Conservation (phyloP, 305 asterid species). For the Fraxinus latifolia region DNA sequence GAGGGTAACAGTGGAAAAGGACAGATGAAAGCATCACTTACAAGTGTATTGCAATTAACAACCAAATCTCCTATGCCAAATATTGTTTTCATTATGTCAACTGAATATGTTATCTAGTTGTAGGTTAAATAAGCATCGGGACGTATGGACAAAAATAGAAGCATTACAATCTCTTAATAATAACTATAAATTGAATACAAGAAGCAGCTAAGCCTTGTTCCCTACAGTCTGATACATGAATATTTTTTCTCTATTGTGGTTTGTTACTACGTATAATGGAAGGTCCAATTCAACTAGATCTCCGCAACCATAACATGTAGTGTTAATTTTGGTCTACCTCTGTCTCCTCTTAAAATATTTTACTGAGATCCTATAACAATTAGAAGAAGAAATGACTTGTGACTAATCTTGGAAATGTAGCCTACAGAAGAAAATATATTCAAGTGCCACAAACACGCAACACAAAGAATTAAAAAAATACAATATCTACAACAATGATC, state of each 20-base stretch:
- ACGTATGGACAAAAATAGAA: neutral
- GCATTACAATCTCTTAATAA: neutral
- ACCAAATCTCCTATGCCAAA: neutral
- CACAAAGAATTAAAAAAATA: slow-evolving; percentile 1
- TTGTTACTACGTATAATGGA: neutral
- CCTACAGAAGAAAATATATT: slow-evolving; percentile 4
- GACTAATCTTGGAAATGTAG: neutral
- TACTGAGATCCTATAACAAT: neutral
- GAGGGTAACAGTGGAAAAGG: neutral
- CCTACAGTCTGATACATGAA: neutral
- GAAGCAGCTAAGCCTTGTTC: neutral
- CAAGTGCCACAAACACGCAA: neutral
- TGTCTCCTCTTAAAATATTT: no score
- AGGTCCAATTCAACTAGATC: neutral
- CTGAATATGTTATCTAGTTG: neutral
- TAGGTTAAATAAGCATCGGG: neutral
- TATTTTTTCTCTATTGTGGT: neutral
- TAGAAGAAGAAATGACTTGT: neutral
- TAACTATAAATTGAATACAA: neutral
- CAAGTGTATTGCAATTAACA: neutral
- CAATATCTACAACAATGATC: neutral
- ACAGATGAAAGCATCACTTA: neutral
- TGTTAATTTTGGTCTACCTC: no score
- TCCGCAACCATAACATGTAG: neutral
- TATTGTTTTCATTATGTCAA: neutral